Base-by-base conservation (phyloP, 2,329 filamentous ascomycete species). In the Xylaria sp. region DNA sequence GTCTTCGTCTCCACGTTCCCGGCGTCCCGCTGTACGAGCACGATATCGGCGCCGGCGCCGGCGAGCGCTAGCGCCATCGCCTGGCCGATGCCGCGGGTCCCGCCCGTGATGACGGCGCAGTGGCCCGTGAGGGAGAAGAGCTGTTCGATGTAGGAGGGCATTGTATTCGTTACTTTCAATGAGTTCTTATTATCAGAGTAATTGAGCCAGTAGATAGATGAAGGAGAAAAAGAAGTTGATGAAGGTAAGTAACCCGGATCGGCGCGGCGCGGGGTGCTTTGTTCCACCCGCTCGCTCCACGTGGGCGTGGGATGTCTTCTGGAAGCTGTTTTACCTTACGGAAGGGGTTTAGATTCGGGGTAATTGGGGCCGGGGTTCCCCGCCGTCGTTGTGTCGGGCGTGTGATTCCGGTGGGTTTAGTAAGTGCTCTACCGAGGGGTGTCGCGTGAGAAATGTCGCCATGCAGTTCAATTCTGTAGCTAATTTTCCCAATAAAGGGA, bases 11-110 rank as follows among this genome's bases (percentile, higher is more conserved):
- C 67, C 1, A 72, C 75, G 52, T 71, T 73, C 34, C 69, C 72
- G 19, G 73, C 72, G 61, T 80, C 76, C 53, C 79, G 72, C 74
- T 83, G 80, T 56, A 83, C 73, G 37, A 83, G 74, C 54, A 84
- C 73, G 48, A 83, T 72, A 67, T 84, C 79, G 60, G 81, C 79
- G 44, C 81, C 81, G 55, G 81, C 81, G 66, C 82, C 80, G 62
- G 81, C 82, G 44, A 84, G 78, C n/a, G 76, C 81, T 57, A 84
- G 67, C 42, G 82, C 81, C 35, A 83, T 79, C 7, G 81, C 77
- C 61, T 83, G 78, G 52, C 82, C 82, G 58, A 84, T 84, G 66
- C 82, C 81, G 4, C 82, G 76, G 1, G 81, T 83, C 58, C 76
- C 79, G 59, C 82, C 81, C 1, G 82, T 84, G 59, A 84, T 65